Evolutionary conservation across 2,329 filamentous ascomycete species (phyloP), one percentile per base, ranked within the genome.

Genomic region (Mycogone perniciosa): DNA sequence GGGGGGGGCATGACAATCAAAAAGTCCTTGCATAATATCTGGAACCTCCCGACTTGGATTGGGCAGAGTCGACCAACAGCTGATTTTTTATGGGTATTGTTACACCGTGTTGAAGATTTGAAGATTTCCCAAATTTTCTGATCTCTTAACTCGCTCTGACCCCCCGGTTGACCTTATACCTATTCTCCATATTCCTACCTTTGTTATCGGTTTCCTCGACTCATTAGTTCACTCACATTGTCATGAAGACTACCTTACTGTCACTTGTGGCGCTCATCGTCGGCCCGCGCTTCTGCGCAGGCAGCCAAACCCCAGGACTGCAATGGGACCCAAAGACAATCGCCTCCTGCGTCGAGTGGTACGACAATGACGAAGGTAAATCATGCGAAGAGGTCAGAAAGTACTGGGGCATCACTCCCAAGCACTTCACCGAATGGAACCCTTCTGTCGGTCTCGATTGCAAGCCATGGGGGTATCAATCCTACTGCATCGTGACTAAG

Each of bases 401-500:
- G 6, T n/a, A 43, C 29, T 51, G 37, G 30, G 26, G 30, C 20
- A 47, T 51, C 44, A 29, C 49, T 9, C 44, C 44, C 7, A 49
- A 49, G 30, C 34, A 54, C 5, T 54, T 54, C 20, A 20, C 34
- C 27, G 13, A 37, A 42, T 54, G 52, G 49, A 54, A 54, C 31
- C 52, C 52, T 31, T 52, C 52, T 26, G 45, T 52, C 41, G 38
- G 49, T 13, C 20, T 45, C 6, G 48, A 52, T 41, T 54, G 52
- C 42, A 43, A 52, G 35, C 49, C 49, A n/a, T 54, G 48, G 49
- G 20, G 33, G 10, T 45, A 29, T 30, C 45, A 41, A 33, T 49
- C 52, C 37, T 54, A 54, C 37, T 54, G 52, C 33, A 39, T 54
- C 31, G 20, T 49, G 35, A 52, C 41, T 26, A 26, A 53, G 39